These are phyloP conservation scores for Aspergillus sp. DNA, from an alignment of 2,329 filamentous ascomycete genomes.

Conservation along the genomic window DNA sequence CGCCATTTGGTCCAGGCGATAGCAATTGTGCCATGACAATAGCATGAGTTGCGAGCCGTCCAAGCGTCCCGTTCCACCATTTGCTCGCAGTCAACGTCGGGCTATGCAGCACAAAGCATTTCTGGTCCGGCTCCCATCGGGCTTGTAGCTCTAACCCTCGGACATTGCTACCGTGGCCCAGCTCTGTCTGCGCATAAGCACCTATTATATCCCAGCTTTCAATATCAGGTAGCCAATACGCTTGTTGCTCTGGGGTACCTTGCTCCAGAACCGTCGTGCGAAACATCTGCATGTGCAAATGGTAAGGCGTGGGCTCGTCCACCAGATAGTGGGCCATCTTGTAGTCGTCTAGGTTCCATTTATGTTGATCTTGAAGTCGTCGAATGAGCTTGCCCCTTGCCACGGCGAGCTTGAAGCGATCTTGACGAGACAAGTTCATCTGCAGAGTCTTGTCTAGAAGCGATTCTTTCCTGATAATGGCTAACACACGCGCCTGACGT, in stretches of 20 bases:
- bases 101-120: constrained; percentile 51
- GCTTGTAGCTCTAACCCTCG: constrained; percentile 49
- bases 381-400: not conserved
- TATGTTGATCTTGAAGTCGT: not conserved
- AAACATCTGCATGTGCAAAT: constrained; percentile 52
- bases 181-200: constrained; percentile 52
- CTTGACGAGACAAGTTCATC: not conserved
- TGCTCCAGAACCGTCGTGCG: constrained; percentile 51
- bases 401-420: not conserved
- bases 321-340: not conserved
- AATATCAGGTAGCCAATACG: constrained; percentile 50
- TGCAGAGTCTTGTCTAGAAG: not conserved
- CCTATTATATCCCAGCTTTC: constrained; percentile 52
- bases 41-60: constrained; percentile 52
- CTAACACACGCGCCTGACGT: not conserved
- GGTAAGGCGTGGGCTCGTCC: not conserved
- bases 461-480: not conserved
- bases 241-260: constrained; percentile 45
- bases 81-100: constrained; percentile 53
- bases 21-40: constrained; percentile 54
- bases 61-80: constrained; percentile 56
- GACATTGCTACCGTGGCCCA: constrained; percentile 54
- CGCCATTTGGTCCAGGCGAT: not conserved
- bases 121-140: constrained; percentile 43
- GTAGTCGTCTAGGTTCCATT: not conserved